Evolutionary conservation across 192 early-diverging fungal species (phyloP).

Genomic region (Entomortierella beljakovae): DNA sequence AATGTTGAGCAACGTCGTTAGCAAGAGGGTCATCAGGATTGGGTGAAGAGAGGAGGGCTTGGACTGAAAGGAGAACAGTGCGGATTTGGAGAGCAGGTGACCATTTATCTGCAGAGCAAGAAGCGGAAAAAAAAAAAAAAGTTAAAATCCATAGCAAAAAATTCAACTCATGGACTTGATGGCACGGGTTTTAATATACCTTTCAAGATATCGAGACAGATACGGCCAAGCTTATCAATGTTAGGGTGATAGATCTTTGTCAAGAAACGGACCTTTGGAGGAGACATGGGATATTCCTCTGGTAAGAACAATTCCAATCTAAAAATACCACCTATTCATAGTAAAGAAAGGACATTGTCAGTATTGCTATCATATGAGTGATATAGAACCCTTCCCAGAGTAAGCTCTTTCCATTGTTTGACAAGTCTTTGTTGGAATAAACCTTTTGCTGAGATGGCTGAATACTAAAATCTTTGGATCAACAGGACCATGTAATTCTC

Average conservation of each 20-base stretch:
- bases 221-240: constrained; percentile 98
- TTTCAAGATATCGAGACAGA: constrained; percentile 98
- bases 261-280: constrained; percentile 97
- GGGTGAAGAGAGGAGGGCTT: constrained; percentile 95
- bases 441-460: no score
- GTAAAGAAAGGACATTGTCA: not conserved
- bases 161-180: no score
- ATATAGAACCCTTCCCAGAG: no score
- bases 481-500: no score
- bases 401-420: no score
- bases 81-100: constrained; percentile 98
- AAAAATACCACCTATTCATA: constrained; percentile 85
- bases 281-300: constrained; percentile 98
- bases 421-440: no score
- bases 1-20: constrained; percentile 98
- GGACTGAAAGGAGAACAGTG: constrained; percentile 97
- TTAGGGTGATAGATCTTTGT: constrained; percentile 99
- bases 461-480: no score
- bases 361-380: not conserved
- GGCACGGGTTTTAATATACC: no score
- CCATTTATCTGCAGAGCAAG: constrained; percentile 87
- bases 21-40: constrained; percentile 99
- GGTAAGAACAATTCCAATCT: constrained; percentile 96
- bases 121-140: not conserved
- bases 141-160: no score